Conservation (phyloP, 768 basidiomycete genomes). For the Psilocybe cyanescens region DNA sequence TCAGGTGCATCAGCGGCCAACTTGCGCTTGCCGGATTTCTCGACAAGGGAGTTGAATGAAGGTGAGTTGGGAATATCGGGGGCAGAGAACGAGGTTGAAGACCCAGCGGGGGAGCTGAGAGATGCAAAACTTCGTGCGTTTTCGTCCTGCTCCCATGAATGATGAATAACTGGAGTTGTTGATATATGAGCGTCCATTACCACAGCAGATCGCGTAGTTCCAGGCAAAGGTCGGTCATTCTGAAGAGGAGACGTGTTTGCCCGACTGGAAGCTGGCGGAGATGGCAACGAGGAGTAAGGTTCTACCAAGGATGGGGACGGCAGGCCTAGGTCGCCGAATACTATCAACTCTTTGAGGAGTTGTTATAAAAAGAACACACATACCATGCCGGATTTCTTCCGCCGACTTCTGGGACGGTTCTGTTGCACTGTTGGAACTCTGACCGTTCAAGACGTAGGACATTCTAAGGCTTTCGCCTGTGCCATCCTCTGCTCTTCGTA, state of each 20-base stretch:
- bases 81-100: conserved; percentile 19
- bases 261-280: conserved; percentile 37
- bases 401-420: not conserved
- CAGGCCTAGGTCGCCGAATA: not conserved
- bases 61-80: conserved; percentile 32
- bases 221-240: not conserved
- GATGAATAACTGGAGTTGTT: not conserved
- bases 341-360: not conserved
- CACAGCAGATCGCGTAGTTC: not conserved
- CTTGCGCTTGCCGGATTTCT: conserved; percentile 12
- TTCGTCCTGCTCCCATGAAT: not conserved
- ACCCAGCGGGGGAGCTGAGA: conserved; percentile 23
- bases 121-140: conserved; percentile 24
- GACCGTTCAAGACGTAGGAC: conserved; percentile 12
- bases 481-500: conserved; percentile 48
- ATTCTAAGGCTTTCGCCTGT: conserved; percentile 39
- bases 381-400: conserved; percentile 2
- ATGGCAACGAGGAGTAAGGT: conserved; percentile 34
- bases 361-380: not conserved
- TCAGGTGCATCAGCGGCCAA: not conserved
- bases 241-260: conserved; percentile 13
- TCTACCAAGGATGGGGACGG: not conserved
- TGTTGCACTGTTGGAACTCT: not conserved
- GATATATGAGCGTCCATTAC: not conserved
- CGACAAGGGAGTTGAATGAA: conserved; percentile 25